These are phyloP conservation scores for Pholiota conissans DNA, from an alignment of 768 basidiomycete species.

Conservation along the genomic window DNA sequence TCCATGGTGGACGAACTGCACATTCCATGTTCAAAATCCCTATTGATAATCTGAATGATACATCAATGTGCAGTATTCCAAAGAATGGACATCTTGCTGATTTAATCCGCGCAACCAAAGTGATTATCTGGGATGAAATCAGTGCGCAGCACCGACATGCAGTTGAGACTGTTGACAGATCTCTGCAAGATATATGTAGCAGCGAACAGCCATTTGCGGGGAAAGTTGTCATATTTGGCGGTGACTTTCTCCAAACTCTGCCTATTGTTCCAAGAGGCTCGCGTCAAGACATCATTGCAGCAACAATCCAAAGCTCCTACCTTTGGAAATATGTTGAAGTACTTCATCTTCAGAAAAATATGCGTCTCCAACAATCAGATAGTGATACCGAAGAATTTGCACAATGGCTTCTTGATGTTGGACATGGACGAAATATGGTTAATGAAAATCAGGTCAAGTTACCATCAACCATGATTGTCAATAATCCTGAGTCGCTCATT, in stretches of 20 bases:
- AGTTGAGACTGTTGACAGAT: conserved; percentile 40
- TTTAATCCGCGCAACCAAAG: conserved; percentile 23
- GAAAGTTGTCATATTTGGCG: conserved; percentile 46
- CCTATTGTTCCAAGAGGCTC: conserved; percentile 41
- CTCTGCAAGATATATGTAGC: conserved; percentile 31
- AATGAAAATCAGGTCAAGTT: not conserved
- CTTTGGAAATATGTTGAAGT: conserved; percentile 11
- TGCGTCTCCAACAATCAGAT: conserved; percentile 4
- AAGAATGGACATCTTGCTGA: conserved; percentile 31
- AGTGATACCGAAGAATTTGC: not conserved
- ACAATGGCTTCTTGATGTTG: not conserved
- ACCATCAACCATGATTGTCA: not conserved
- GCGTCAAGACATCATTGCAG: conserved; percentile 35
- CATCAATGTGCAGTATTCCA: conserved; percentile 28
- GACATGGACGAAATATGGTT: not conserved
- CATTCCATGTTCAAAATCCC: conserved; percentile 52
- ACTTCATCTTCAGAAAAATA: conserved; percentile 12
- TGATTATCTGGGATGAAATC: conserved; percentile 47
- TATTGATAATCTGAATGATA: conserved; percentile 23
- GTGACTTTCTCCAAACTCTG: conserved; percentile 48
- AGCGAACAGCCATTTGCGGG: conserved; percentile 38
- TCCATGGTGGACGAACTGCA: conserved; percentile 43
- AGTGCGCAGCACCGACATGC: conserved; percentile 35
- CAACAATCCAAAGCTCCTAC: conserved; percentile 10
- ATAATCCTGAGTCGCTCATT: not conserved